These are phyloP conservation scores for Physcia stellaris DNA, from an alignment of 495 filamentous ascomycete species.

Conservation along the genomic window DNA sequence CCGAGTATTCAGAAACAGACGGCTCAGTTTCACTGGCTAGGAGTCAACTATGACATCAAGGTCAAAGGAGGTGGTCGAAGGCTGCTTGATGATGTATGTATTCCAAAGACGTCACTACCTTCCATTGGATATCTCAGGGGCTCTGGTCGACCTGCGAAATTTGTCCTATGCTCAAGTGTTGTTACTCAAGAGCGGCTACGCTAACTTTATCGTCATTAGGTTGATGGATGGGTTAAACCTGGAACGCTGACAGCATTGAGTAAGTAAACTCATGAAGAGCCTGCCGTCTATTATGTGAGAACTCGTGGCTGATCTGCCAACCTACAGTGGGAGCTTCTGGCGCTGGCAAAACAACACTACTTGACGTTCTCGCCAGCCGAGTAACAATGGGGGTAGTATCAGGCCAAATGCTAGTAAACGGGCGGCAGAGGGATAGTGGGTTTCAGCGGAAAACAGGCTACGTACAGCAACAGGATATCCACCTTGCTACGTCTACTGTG, in stretches of 20 bases:
- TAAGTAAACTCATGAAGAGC: no score
- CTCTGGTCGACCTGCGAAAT: no score
- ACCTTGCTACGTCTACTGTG: conserved; percentile 52
- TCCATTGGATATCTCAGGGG: no score
- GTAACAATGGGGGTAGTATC: conserved; percentile 56
- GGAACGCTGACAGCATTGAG: conserved; percentile 54
- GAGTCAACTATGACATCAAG: conserved; percentile 81
- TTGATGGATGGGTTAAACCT: conserved; percentile 68
- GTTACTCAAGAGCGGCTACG: no score
- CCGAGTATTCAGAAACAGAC: conserved; percentile 43
- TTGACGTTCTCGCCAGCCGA: conserved; percentile 66
- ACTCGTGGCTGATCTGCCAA: no score
- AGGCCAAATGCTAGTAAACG: conserved; percentile 71
- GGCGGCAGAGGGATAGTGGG: conserved; percentile 46
- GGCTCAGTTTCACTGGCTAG: conserved; percentile 73
- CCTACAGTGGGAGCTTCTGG: conserved; percentile 81
- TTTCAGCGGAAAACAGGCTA: conserved; percentile 79
- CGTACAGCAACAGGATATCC: conserved; percentile 79
- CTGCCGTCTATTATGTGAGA: no score
- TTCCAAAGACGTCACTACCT: no score
- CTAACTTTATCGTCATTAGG: no score
- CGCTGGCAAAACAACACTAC: conserved; percentile 67
- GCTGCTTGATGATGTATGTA: conserved; percentile 65
- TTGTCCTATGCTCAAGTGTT: no score
- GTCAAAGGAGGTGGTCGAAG: conserved; percentile 65